Percentiles rank a stretch among this genome's conserved stretches.
Evolutionary conservation across 768 basidiomycete species (phyloP).

Genomic region (Suillus tomentosus): DNA sequence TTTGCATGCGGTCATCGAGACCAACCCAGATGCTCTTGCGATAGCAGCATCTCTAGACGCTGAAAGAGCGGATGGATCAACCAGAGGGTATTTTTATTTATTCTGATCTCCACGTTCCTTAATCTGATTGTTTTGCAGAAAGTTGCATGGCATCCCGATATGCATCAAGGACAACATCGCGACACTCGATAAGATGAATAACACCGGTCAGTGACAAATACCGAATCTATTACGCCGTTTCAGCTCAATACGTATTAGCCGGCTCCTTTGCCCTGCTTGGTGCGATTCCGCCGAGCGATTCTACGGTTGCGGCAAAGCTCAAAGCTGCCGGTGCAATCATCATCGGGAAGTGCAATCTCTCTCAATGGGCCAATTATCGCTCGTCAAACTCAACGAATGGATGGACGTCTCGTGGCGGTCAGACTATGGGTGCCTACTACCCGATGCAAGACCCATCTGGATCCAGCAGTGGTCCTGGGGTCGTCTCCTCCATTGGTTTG

Average conservation of each 20-base stretch:
- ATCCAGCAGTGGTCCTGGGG: slow-evolving; percentile 54
- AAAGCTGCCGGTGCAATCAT: slow-evolving; percentile 1
- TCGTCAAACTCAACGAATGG: slow-evolving; percentile 41
- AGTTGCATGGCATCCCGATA: slow-evolving; percentile 4
- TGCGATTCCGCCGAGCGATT: slow-evolving; percentile 10
- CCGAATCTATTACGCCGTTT: not conserved
- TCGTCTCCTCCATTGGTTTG: slow-evolving; percentile 50
- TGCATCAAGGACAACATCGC: slow-evolving; percentile 8
- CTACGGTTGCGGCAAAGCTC: slow-evolving; percentile 1
- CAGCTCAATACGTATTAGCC: not conserved
- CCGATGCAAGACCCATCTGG: slow-evolving; percentile 51
- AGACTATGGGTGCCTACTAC: slow-evolving; percentile 47
- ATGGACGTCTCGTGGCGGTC: slow-evolving; percentile 52
- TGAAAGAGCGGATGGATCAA: not conserved
- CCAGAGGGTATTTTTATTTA: not conserved
- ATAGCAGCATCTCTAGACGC: slow-evolving; percentile 5
- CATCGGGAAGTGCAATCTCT: slow-evolving; percentile 51
- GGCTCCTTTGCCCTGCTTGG: slow-evolving; percentile 6
- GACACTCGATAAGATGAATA: slow-evolving; percentile 7
- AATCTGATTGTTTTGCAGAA: not conserved
- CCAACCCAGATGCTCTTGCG: not conserved
- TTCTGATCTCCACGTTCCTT: not conserved
- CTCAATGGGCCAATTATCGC: slow-evolving; percentile 50
- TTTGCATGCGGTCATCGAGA: slow-evolving; percentile 7
- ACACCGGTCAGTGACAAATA: slow-evolving; percentile 1